These are phyloP conservation scores for Albophoma yamanashiensis DNA, from an alignment of 2,329 filamentous ascomycete genomes.

Conservation along the genomic window DNA sequence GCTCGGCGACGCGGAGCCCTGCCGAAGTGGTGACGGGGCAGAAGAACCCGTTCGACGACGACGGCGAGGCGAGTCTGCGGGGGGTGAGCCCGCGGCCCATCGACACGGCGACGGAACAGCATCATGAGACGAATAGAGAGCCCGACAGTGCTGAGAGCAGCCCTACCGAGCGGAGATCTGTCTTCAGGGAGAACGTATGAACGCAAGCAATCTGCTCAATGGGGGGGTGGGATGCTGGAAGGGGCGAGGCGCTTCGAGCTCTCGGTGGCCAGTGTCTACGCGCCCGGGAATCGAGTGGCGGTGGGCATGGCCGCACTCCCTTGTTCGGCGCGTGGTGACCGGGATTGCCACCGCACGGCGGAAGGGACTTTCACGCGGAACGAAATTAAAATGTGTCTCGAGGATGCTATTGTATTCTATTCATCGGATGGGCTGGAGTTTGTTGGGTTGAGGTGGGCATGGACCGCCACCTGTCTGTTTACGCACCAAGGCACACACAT, in stretches of 20 bases:
- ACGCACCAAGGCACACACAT: background rate
- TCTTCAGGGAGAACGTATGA: slow-evolving; percentile 61
- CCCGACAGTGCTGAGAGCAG: slow-evolving; percentile 37
- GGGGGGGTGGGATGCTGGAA: background rate
- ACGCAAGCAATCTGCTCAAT: background rate
- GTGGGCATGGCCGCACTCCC: background rate
- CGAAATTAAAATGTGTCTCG: background rate
- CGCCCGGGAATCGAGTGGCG: background rate
- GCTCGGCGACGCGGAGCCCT: slow-evolving; percentile 32
- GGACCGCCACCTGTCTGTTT: background rate
- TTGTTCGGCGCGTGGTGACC: background rate
- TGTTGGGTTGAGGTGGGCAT: background rate
- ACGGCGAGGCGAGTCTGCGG: slow-evolving; percentile 52
- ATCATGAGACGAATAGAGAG: slow-evolving; percentile 14
- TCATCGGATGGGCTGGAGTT: background rate
- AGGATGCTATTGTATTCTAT: background rate
- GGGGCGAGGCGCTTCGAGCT: background rate
- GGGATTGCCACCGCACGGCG: background rate
- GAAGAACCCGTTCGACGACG: slow-evolving; percentile 62
- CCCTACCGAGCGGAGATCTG: slow-evolving; percentile 56
- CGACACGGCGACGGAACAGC: slow-evolving; percentile 29
- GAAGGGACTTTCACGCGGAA: background rate
- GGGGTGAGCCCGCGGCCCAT: slow-evolving; percentile 72
- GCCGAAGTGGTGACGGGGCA: slow-evolving; percentile 15
- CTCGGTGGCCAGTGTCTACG: background rate